Percentiles rank a stretch among this genome's conserved stretches.
Conservation (phyloP, 495 filamentous ascomycete genomes). For the Halenospora varia region DNA sequence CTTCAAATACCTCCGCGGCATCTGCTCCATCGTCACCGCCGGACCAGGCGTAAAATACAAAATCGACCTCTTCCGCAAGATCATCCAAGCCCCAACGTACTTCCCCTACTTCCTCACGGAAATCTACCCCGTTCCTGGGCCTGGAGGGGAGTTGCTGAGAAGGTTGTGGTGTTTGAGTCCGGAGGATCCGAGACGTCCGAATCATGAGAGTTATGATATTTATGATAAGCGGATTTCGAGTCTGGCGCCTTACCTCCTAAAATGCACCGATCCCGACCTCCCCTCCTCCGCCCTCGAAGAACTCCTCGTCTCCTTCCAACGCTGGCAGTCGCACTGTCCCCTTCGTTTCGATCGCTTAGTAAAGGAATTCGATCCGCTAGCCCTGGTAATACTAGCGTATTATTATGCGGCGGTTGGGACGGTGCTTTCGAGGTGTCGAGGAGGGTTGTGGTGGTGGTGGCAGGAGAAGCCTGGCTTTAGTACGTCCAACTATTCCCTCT, state of each 20-base stretch:
- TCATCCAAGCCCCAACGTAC: not conserved
- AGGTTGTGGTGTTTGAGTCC: not conserved
- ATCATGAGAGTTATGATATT: not conserved
- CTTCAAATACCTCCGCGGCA: not conserved
- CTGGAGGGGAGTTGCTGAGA: not conserved
- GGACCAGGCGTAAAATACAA: not conserved
- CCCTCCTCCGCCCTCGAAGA: not conserved
- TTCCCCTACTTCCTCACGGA: not conserved
- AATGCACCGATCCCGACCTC: not conserved
- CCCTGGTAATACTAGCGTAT: constrained; percentile 28
- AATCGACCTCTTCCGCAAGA: not conserved
- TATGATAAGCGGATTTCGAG: not conserved
- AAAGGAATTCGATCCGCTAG: constrained; percentile 24
- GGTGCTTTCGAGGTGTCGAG: constrained; percentile 20
- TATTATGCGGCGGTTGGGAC: constrained; percentile 28
- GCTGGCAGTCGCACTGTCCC: not conserved
- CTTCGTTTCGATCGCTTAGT: constrained; percentile 23
- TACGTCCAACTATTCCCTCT: not conserved
- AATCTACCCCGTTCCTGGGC: not conserved
- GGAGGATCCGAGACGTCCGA: not conserved
- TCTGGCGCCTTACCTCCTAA: not conserved
- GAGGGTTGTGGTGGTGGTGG: not conserved
- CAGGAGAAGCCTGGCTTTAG: not conserved
- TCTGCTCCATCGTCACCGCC: not conserved
- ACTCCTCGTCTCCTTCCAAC: not conserved